Conservation (phyloP, 2,329 filamentous ascomycete species). For the Aschersonia sp. region DNA sequence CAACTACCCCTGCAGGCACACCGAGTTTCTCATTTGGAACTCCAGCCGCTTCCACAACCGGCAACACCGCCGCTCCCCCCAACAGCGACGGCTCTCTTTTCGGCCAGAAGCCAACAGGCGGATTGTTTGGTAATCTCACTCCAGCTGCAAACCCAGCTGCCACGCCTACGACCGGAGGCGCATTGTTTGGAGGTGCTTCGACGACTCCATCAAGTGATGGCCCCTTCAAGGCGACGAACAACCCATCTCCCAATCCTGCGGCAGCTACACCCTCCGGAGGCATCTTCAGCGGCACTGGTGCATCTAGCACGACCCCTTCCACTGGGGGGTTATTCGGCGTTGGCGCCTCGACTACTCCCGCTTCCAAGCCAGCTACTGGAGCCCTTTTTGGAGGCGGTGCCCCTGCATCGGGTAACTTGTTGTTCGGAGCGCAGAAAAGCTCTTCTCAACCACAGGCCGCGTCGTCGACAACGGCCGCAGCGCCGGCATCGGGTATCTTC, state of each 20-base stretch:
- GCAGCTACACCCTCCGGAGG: constrained; percentile 8
- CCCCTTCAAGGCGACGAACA: constrained; percentile 7
- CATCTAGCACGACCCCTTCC: constrained; percentile 4
- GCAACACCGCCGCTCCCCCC: constrained; percentile 14
- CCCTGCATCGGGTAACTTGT: constrained; percentile 3
- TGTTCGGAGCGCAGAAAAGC: constrained; percentile 6
- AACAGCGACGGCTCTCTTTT: constrained; percentile 15
- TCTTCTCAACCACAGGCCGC: constrained; percentile 8
- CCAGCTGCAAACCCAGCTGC: constrained; percentile 13
- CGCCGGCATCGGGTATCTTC: constrained; percentile 15
- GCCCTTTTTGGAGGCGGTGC: constrained; percentile 10
- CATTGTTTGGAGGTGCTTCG: constrained; percentile 14
- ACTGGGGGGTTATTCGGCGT: constrained; percentile 6
- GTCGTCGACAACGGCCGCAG: constrained; percentile 7
- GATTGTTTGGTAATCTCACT: constrained; percentile 11
- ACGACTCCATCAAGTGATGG: constrained; percentile 8
- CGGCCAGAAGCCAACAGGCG: constrained; percentile 14
- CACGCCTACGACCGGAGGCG: constrained; percentile 12
- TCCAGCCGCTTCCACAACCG: constrained; percentile 10
- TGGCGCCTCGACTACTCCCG: neutral
- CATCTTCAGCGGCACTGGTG: constrained; percentile 9
- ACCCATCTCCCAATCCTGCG: constrained; percentile 3
- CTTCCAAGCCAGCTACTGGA: constrained; percentile 13
- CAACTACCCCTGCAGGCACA: constrained; percentile 11
- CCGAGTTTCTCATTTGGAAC: constrained; percentile 28